Conservation (phyloP, 2,329 filamentous ascomycete species). For the Tolypocladium ovalisporum region DNA sequence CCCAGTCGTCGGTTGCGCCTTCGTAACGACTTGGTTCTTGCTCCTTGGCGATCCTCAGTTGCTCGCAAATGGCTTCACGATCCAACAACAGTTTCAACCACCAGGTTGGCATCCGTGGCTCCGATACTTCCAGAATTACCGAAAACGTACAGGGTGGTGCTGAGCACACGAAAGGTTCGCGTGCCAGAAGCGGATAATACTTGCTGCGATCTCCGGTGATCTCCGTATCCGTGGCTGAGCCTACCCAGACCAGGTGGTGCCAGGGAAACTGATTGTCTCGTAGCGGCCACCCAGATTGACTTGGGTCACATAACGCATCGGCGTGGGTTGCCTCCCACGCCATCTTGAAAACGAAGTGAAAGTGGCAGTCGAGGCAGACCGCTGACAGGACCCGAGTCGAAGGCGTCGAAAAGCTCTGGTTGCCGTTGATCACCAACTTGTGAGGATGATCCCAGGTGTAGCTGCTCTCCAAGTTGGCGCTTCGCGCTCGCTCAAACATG, state of each 20-base stretch:
- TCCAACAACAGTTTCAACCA: constrained; percentile 36
- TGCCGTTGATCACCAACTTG: constrained; percentile 26
- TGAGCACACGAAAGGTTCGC: constrained; percentile 30
- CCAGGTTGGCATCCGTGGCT: constrained; percentile 32
- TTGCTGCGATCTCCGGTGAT: constrained; percentile 16
- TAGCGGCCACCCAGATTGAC: constrained; percentile 22
- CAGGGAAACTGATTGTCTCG: constrained; percentile 24
- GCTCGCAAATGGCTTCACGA: constrained; percentile 28
- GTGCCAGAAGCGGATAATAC: constrained; percentile 26
- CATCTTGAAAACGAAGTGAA: constrained; percentile 29
- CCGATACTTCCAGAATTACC: constrained; percentile 35
- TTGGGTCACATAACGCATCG: constrained; percentile 17
- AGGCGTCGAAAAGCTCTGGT: constrained; percentile 21
- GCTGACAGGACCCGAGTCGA: constrained; percentile 20
- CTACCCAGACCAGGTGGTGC: constrained; percentile 26
- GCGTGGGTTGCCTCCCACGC: constrained; percentile 18
- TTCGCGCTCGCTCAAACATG: constrained; percentile 22
- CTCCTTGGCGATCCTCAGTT: constrained; percentile 26
- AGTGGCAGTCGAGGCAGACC: constrained; percentile 28
- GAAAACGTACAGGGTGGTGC: constrained; percentile 28
- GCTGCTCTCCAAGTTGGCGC: constrained; percentile 16
- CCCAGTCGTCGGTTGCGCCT: constrained; percentile 28
- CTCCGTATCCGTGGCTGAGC: constrained; percentile 15
- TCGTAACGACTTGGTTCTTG: constrained; percentile 38
- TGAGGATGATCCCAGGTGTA: constrained; percentile 24